Evolutionary conservation across 2,329 filamentous ascomycete genomes (phyloP), one percentile per base, ranked within the genome.

Genomic region (Teratosphaeriaceae sp.): DNA sequence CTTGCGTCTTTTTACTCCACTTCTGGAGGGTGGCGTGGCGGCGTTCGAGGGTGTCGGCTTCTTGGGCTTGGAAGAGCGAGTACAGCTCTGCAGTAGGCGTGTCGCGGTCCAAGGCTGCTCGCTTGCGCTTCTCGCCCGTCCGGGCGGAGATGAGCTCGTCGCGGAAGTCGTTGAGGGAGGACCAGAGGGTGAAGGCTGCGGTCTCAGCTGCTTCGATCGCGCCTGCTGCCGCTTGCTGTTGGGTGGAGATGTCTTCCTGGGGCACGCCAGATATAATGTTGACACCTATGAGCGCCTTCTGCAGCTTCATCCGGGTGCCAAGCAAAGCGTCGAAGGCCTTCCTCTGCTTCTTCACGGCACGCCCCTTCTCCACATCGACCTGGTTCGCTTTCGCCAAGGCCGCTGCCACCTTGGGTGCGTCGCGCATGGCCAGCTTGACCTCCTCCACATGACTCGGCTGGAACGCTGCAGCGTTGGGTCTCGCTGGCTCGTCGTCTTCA

Each of bases 231-330:
- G 53, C 48, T 65, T 61, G 4, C 72, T 65, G 12, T 29, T 59
- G 55, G 7, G 64, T 64, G 1, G 73, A 67, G 2, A 70, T 60
- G 9, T 69, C 65, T 5, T 48, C 46, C 2, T 29, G 9, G 7
- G 51, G 40, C 6, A 47, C 38, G 2, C 54, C 59, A 12, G 74
- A 64, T 30, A 94, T 72, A 1, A 88, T 84, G 63, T 96, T 96
- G 20, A 83, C 78, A 0, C 85, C 82, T 13, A 92, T 77, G 12
- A 98, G 68, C 1, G 86, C 88, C 64, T 96, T 97, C 64, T 98
- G 94, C 15, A 98, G 69, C 47, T 90, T 85, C 59, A 98, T 96
- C 16, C 92, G 82, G 12, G 88, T 78, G 66, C 95, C 94, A 23
- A 98, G 75, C 1, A 97, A 77, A 0, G 85, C 79, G 54, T 97